phyloP scores from a whole-genome alignment of 306 rosid genomes.

The Castanopsis chinensis region DNA sequence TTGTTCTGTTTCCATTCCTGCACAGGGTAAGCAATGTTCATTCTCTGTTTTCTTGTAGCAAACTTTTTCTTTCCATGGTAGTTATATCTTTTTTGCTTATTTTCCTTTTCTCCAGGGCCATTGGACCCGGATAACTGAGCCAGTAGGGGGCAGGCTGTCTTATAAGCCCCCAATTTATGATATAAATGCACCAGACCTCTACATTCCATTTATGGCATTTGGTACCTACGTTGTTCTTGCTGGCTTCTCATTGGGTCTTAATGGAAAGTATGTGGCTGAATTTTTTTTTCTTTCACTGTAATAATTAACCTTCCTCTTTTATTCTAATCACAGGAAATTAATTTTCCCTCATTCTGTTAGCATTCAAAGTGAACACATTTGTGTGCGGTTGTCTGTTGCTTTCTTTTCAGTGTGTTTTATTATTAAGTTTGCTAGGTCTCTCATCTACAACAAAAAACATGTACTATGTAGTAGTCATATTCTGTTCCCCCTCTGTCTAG shows the following conservation, averaged over 20 bases:
- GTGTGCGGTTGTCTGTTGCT: neutral
- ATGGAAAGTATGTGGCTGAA: constrained; percentile 62
- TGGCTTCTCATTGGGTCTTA: constrained; percentile 87
- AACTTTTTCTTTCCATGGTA: neutral
- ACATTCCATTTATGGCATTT: constrained; percentile 95
- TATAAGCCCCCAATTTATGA: constrained; percentile 95
- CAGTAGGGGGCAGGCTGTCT: constrained; percentile 94
- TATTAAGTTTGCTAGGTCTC: no score
- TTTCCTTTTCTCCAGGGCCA: constrained; percentile 68
- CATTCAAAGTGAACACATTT: neutral
- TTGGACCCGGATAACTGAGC: constrained; percentile 96
- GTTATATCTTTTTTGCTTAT: constrained; percentile 14
- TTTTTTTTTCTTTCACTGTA: neutral
- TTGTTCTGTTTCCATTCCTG: constrained; percentile 86
- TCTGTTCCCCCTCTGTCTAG: no score
- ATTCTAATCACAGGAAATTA: neutral
- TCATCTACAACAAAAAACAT: no score
- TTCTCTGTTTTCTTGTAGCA: constrained; percentile 1
- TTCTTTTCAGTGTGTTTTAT: no score
- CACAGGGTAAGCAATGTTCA: constrained; percentile 69
- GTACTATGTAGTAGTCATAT: no score
- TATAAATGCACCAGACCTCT: constrained; percentile 94
- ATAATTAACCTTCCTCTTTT: neutral
- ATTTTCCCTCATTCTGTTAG: neutral
- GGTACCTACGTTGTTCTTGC: constrained; percentile 94